Evolutionary conservation across 805 yeast genomes (phyloP).

Genomic region (Barnettozyma sp.): DNA sequence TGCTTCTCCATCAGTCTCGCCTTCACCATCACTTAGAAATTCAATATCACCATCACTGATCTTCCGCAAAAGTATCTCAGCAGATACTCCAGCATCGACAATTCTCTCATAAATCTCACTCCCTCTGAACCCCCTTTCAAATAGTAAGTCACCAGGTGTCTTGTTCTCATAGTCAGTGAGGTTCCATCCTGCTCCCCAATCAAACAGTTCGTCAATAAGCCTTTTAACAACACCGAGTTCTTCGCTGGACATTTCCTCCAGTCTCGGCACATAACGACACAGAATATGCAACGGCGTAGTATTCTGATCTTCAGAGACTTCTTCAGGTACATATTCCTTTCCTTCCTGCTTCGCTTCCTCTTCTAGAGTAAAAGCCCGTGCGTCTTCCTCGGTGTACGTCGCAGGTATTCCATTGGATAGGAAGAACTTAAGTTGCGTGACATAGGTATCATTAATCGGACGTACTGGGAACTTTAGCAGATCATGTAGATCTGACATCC

Average conservation of each 20-base stretch:
- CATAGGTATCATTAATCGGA: conserved; percentile 43
- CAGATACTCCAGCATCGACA: conserved; percentile 85
- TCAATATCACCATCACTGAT: conserved; percentile 58
- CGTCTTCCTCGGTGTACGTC: conserved; percentile 77
- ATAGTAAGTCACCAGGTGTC: conserved; percentile 81
- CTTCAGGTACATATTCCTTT: conserved; percentile 30
- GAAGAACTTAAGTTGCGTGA: conserved; percentile 38
- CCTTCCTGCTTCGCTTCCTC: conserved; percentile 30
- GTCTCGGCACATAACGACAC: conserved; percentile 48
- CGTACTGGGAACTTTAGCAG: conserved; percentile 43
- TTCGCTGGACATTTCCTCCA: conserved; percentile 34
- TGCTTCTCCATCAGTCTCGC: conserved; percentile 24
- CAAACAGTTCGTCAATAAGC: conserved; percentile 61
- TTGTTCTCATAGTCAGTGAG: conserved; percentile 60
- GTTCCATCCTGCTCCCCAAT: conserved; percentile 93
- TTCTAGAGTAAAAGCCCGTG: conserved; percentile 36
- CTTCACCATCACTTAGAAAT: conserved; percentile 37
- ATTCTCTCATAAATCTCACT: conserved; percentile 39
- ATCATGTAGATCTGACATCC: conserved; percentile 72
- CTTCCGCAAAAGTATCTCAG: conserved; percentile 74
- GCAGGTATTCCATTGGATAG: conserved; percentile 69
- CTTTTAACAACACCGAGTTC: conserved; percentile 34
- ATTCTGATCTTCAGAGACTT: conserved; percentile 37
- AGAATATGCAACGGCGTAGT: conserved; percentile 79
- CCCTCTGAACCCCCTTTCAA: conserved; percentile 39